Conservation (phyloP, 2,329 filamentous ascomycete genomes). For the Metarhizium humberi region DNA sequence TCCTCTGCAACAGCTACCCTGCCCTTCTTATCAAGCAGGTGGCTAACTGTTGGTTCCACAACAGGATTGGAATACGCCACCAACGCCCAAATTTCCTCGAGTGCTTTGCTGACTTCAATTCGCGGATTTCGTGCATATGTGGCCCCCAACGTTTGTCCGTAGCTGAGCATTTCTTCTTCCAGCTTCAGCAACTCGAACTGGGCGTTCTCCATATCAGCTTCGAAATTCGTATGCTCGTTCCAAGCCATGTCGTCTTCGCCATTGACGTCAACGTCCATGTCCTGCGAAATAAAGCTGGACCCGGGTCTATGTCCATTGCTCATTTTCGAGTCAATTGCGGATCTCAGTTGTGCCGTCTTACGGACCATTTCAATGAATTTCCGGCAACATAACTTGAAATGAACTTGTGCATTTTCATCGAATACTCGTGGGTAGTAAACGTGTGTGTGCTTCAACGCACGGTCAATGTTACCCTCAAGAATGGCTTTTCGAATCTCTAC, state of each 20-base stretch:
- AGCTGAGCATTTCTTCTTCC: slow-evolving; percentile 62
- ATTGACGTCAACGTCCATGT: slow-evolving; percentile 48
- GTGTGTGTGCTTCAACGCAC: slow-evolving; percentile 72
- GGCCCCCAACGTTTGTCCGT: slow-evolving; percentile 67
- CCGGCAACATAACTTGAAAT: slow-evolving; percentile 79
- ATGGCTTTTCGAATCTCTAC: slow-evolving; percentile 79
- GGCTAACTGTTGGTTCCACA: slow-evolving; percentile 62
- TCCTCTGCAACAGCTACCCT: slow-evolving; percentile 80
- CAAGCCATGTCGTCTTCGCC: slow-evolving; percentile 28
- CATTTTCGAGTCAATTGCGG: slow-evolving; percentile 33
- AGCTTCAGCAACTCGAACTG: slow-evolving; percentile 35
- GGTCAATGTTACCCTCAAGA: slow-evolving; percentile 85
- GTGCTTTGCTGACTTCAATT: slow-evolving; percentile 59
- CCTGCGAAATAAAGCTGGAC: slow-evolving; percentile 28
- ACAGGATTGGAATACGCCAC: slow-evolving; percentile 80
- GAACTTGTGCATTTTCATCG: slow-evolving; percentile 69
- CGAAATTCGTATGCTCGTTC: slow-evolving; percentile 45
- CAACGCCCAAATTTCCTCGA: slow-evolving; percentile 80
- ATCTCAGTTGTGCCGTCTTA: slow-evolving; percentile 56
- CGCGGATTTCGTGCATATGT: slow-evolving; percentile 68
- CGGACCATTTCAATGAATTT: slow-evolving; percentile 96
- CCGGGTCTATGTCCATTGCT: slow-evolving; percentile 30
- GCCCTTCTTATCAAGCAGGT: slow-evolving; percentile 67
- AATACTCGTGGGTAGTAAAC: slow-evolving; percentile 74
- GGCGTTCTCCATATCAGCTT: slow-evolving; percentile 29